These are phyloP conservation scores for Fusarium fujikuroi DNA, from an alignment of 2,329 filamentous ascomycete species.

Conservation along the genomic window DNA sequence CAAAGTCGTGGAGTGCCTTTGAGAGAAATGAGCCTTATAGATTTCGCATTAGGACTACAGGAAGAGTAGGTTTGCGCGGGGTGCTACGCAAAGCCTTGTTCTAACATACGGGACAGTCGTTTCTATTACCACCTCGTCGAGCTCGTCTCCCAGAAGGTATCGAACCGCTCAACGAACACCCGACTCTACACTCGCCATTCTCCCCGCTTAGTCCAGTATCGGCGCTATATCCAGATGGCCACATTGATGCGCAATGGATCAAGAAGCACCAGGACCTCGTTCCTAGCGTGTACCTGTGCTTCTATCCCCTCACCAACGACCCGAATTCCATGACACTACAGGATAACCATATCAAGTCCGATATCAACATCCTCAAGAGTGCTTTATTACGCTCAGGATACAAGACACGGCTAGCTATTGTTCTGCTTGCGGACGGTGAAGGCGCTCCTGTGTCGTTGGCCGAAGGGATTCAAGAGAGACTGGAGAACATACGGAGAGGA, in stretches of 20 bases:
- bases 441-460: conserved; percentile 58
- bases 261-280: conserved; percentile 88
- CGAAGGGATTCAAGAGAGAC: conserved; percentile 74
- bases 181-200: conserved; percentile 86
- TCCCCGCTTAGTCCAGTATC: conserved; percentile 89
- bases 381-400: conserved; percentile 76
- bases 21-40: conserved; percentile 62
- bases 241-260: conserved; percentile 85
- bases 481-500: conserved; percentile 81
- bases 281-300: conserved; percentile 82
- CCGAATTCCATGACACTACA: conserved; percentile 78
- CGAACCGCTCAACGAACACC: conserved; percentile 58
- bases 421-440: conserved; percentile 55
- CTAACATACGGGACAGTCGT: conserved; percentile 56
- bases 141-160: conserved; percentile 64
- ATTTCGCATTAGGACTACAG: conserved; percentile 78
- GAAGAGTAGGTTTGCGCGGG: conserved; percentile 72
- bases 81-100: conserved; percentile 32
- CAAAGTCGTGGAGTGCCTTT: conserved; percentile 74
- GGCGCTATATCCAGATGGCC: conserved; percentile 86
- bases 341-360: conserved; percentile 87
- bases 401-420: conserved; percentile 80
- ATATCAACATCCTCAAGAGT: conserved; percentile 81
- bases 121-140: conserved; percentile 67
- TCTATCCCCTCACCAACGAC: conserved; percentile 81